Base-by-base conservation (phyloP, 2,329 filamentous ascomycete species). In the Pestalotiopsis fici region DNA sequence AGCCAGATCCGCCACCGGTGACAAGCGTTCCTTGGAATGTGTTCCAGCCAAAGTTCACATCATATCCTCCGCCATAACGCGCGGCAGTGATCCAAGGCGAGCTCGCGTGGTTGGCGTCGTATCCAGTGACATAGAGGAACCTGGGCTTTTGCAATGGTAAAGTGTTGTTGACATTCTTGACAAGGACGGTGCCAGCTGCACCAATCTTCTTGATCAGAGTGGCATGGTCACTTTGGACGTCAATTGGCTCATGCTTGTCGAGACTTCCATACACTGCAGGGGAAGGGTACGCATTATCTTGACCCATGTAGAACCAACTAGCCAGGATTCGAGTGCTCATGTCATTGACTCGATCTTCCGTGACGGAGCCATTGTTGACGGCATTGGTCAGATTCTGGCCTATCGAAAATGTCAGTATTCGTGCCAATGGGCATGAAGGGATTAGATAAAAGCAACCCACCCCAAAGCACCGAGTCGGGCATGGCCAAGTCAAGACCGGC, bases 261-360 rank as follows among this genome's bases (percentile, higher is more conserved):
- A 83, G 80, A 68, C 83, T 74, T 76, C 81, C 83, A 72, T 78
- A 83, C 66, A 88, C 93, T 1, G 92, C 93, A n/a, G 87, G 86
- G 57, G 93, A 88, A 54, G 93, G 81, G 25, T 90, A 80, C 50
- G 89, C 83, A 3, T 92, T 83, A 75, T 95, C 91, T 76, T 97
- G 91, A 2, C 92, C 91, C 57, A 95, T 82, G 76, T 95, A 91
- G 76, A 96, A 97, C 93, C 93, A 97, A 0, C 94, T 85, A 0
- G 94, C 94, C 1, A 97, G 91, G 68, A 97, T 87, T 13, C 94
- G 88, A 1, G 93, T 92, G 0, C 88, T 91, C 92, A 97, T 97
- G 75, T 98, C 94, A 71, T 97, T 92, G 27, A 97, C 79, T 11
- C 95, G 86, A 7, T 91, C 88, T 71, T 95, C 83, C 0, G 94